Evolutionary conservation across 495 filamentous ascomycete species (phyloP).

Genomic region (Rhypophila decipiens): DNA sequence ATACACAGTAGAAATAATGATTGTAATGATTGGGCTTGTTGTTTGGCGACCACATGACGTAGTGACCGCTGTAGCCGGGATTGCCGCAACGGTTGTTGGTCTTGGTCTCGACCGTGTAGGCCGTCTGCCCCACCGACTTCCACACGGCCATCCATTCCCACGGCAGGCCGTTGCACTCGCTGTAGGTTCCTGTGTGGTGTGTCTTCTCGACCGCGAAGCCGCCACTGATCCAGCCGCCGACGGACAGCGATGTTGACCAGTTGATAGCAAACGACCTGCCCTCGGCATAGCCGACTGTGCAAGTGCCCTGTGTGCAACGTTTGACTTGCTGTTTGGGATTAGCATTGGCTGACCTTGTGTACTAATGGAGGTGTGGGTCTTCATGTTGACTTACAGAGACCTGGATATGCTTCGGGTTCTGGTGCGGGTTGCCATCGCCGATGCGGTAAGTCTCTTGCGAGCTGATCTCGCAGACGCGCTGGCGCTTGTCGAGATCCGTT

Average conservation of each 20-base stretch:
- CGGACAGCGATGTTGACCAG: neutral
- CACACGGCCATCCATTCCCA: neutral
- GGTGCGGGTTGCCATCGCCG: slow-evolving; percentile 5
- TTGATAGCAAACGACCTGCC: neutral
- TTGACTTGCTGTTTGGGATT: no score
- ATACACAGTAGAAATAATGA: neutral
- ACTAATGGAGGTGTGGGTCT: no score
- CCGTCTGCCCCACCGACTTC: slow-evolving; percentile 1
- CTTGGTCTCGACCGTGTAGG: slow-evolving; percentile 1
- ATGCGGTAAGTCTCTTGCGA: neutral
- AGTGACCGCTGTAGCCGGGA: neutral
- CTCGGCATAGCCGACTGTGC: neutral
- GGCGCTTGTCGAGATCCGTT: neutral
- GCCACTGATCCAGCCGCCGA: slow-evolving; percentile 1
- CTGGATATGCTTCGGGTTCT: slow-evolving; percentile 4
- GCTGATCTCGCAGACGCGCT: neutral
- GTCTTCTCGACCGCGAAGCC: slow-evolving; percentile 6
- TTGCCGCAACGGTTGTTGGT: neutral
- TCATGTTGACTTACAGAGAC: neutral
- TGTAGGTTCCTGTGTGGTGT: neutral
- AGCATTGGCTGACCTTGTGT: no score
- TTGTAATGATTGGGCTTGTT: neutral
- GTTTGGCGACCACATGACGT: neutral
- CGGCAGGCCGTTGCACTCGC: neutral
- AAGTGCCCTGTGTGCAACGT: no score